Evolutionary conservation across 495 filamentous ascomycete genomes (phyloP).

Genomic region (Hyaloscypha hepaticicola): DNA sequence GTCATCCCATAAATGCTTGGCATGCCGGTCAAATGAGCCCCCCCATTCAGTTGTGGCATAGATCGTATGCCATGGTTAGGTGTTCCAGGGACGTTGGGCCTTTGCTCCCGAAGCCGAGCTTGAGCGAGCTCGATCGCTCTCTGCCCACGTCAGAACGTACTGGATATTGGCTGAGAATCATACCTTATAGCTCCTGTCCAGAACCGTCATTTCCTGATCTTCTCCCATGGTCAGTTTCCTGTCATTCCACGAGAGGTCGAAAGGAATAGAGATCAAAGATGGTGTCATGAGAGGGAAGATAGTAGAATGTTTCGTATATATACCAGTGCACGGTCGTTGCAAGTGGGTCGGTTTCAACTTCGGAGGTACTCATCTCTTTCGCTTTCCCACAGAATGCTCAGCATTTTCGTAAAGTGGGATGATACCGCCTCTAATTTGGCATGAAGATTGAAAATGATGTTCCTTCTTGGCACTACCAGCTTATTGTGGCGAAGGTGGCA

Average conservation of each 20-base stretch:
- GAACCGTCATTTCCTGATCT: not conserved
- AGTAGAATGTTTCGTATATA: not conserved
- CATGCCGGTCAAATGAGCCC: not conserved
- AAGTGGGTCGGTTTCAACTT: not conserved
- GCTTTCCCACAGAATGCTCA: not conserved
- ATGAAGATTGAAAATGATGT: not conserved
- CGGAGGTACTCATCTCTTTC: not conserved
- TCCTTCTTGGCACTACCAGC: not conserved
- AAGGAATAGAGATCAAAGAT: not conserved
- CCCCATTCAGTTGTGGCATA: not conserved
- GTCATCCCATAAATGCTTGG: slow-evolving; percentile 8
- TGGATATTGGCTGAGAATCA: not conserved
- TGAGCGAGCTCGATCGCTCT: not conserved
- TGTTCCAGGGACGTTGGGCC: not conserved
- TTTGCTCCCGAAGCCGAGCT: not conserved
- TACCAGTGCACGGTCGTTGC: not conserved
- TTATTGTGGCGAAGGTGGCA: not conserved
- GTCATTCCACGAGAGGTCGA: not conserved
- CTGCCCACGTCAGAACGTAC: not conserved
- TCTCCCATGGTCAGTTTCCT: not conserved
- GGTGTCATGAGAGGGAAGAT: not conserved
- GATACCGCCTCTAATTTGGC: not conserved
- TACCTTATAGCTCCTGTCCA: not conserved
- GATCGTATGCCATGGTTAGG: not conserved
- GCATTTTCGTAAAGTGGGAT: not conserved